These are phyloP conservation scores for Fusarium ramigenum DNA, from an alignment of 2,329 filamentous ascomycete genomes.

Conservation along the genomic window DNA sequence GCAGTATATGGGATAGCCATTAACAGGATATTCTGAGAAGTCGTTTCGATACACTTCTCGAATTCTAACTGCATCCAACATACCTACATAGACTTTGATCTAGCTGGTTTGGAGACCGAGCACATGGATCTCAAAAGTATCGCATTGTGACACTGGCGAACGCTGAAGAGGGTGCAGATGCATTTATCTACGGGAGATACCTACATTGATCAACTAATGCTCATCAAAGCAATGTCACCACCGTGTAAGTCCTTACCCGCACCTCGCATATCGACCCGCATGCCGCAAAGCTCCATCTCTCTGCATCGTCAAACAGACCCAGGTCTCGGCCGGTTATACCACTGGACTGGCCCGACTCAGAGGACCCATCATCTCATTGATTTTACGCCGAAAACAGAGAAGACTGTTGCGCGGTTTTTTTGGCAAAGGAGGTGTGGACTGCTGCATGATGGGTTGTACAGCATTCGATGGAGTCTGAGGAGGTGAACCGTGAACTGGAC, in stretches of 20 bases:
- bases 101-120: constrained; percentile 7
- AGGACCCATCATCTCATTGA: constrained; percentile 23
- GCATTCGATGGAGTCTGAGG: neutral
- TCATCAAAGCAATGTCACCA: neutral
- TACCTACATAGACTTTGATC: neutral
- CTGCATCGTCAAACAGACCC: constrained; percentile 14
- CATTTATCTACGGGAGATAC: constrained; percentile 2
- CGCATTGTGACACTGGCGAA: neutral
- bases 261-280: constrained; percentile 28
- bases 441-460: constrained; percentile 21
- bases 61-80: neutral
- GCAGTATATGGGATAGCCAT: constrained; percentile 7
- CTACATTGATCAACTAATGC: constrained; percentile 4
- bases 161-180: constrained; percentile 16
- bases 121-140: neutral
- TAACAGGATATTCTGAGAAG: neutral
- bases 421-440: constrained; percentile 31
- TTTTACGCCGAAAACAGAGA: neutral
- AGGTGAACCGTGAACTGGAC: neutral
- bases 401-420: constrained; percentile 31
- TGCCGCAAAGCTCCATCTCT: constrained; percentile 13
- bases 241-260: constrained; percentile 18
- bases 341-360: constrained; percentile 31
- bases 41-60: neutral
- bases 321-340: constrained; percentile 37